phyloP scores from a whole-genome alignment of 768 basidiomycete species.

The Mycena floridula region DNA sequence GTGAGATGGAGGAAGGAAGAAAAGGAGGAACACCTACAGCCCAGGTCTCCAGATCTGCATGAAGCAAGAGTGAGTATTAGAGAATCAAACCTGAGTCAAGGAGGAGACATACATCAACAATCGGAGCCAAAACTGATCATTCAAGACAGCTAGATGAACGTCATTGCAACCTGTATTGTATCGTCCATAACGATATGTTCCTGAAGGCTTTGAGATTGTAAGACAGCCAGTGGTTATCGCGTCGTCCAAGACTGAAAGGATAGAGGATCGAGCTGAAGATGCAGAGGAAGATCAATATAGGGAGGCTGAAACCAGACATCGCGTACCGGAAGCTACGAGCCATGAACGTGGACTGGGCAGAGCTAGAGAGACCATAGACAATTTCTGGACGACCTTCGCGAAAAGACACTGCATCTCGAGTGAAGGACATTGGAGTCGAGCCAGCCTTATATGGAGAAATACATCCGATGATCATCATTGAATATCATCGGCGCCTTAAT shows the following conservation, averaged over 20 bases:
- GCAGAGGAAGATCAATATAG: slow-evolving; percentile 13
- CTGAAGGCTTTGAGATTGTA: slow-evolving; percentile 56
- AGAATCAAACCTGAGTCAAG: too few relatives aligned
- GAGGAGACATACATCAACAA: slow-evolving; percentile 58
- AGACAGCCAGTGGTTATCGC: slow-evolving; percentile 55
- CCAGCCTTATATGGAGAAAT: too few relatives aligned
- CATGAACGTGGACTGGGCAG: slow-evolving; percentile 42
- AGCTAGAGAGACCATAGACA: slow-evolving; percentile 38
- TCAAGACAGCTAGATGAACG: slow-evolving; percentile 49
- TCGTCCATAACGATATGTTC: slow-evolving; percentile 52
- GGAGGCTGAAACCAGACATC: neutral
- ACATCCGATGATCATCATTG: too few relatives aligned
- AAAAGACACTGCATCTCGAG: too few relatives aligned
- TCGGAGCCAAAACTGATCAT: slow-evolving; percentile 64
- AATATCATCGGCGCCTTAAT: too few relatives aligned
- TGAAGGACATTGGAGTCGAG: too few relatives aligned
- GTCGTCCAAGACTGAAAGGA: slow-evolving; percentile 50
- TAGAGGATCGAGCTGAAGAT: slow-evolving; percentile 48
- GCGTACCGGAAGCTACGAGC: slow-evolving; percentile 43
- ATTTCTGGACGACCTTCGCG: slow-evolving; percentile 36
- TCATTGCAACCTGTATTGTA: slow-evolving; percentile 55
- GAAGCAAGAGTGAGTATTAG: slow-evolving; percentile 15
- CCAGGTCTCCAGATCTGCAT: too few relatives aligned
- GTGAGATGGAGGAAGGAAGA: too few relatives aligned
- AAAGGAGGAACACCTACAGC: too few relatives aligned